These are phyloP conservation scores for Monilinia polystroma DNA, from an alignment of 2,329 filamentous ascomycete genomes.

Conservation along the genomic window DNA sequence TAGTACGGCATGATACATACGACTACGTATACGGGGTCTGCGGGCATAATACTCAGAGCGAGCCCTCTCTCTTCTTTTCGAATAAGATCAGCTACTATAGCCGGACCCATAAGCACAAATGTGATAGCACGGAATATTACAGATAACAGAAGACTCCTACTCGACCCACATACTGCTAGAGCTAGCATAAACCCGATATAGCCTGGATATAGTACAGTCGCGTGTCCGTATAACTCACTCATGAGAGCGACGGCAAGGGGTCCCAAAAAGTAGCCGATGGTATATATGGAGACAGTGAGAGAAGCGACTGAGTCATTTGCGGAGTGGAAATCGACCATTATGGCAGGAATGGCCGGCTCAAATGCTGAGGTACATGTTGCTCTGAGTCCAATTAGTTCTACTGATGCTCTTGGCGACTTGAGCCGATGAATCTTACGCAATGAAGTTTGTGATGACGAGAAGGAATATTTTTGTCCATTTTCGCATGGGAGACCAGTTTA, in stretches of 20 bases:
- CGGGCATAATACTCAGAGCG: conserved; percentile 6
- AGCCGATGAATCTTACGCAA: background rate
- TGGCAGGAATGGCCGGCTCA: background rate
- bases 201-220: no score
- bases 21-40: background rate
- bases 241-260: background rate
- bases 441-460: background rate
- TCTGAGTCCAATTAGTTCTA: background rate
- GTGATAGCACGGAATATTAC: conserved; percentile 1
- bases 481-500: conserved; percentile 1
- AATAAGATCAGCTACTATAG: conserved; percentile 11
- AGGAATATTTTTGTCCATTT: conserved; percentile 5
- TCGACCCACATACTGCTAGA: no score
- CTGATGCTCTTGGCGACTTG: background rate
- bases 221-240: background rate
- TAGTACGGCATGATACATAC: background rate
- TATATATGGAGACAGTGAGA: conserved; percentile 6
- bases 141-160: no score
- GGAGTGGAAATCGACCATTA: conserved; percentile 10
- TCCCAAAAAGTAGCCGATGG: conserved; percentile 6
- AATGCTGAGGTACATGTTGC: conserved; percentile 10
- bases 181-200: no score
- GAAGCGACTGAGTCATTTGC: conserved; percentile 10
- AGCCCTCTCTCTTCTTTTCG: background rate
- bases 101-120: conserved; percentile 9